These are phyloP conservation scores for Leishmania major DNA, from an alignment of 208 protist species.

Conservation along the genomic window DNA sequence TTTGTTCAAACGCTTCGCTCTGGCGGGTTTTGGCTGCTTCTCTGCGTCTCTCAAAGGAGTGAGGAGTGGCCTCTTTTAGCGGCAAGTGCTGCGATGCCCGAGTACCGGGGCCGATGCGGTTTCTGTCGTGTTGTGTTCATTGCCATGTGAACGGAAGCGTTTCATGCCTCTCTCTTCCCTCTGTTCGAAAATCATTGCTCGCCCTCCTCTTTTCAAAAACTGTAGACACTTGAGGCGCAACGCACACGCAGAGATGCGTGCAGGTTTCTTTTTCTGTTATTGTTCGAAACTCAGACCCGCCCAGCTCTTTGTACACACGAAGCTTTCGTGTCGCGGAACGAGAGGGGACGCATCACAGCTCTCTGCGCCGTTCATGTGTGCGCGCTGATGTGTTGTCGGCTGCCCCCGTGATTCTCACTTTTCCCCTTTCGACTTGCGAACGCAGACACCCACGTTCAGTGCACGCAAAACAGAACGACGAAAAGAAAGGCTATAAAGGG, in stretches of 20 bases:
- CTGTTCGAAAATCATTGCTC: background rate
- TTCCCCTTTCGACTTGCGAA: background rate
- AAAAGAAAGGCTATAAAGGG: background rate
- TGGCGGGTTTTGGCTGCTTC: background rate
- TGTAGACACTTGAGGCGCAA: no score
- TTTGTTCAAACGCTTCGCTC: background rate
- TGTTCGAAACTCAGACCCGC: background rate
- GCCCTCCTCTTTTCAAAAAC: background rate
- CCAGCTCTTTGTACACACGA: background rate
- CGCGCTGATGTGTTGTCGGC: background rate
- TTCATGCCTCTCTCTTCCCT: background rate
- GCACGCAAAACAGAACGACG: background rate
- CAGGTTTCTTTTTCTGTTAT: background rate
- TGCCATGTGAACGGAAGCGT: background rate
- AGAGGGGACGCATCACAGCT: background rate
- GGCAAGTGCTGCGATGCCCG: background rate
- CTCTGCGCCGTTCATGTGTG: background rate
- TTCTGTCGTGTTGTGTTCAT: background rate
- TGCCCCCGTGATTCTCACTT: background rate
- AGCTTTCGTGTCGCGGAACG: background rate
- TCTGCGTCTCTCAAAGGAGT: background rate
- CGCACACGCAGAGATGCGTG: no score
- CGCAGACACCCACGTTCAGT: background rate
- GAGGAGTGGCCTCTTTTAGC: background rate
- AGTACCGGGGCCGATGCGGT: background rate